Conservation (phyloP, 169 alveolate genomes). For the Plasmodium relictum region DNA sequence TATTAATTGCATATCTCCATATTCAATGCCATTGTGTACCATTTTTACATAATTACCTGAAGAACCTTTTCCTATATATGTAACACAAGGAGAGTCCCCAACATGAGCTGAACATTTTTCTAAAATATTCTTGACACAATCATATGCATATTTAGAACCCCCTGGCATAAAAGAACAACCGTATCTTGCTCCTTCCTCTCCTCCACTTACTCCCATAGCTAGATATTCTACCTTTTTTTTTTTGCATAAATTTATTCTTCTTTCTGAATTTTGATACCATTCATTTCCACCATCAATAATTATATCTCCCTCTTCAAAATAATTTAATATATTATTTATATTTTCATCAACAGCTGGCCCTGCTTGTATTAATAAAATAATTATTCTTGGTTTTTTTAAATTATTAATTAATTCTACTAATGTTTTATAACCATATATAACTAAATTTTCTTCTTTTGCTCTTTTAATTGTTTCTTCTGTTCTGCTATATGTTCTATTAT, state of each 20-base stretch:
- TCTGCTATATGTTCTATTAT: slow-evolving; percentile 79
- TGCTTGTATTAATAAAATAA: slow-evolving; percentile 86
- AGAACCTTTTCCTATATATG: slow-evolving; percentile 88
- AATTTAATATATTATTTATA: slow-evolving; percentile 74
- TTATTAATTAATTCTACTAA: slow-evolving; percentile 81
- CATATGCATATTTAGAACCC: slow-evolving; percentile 85
- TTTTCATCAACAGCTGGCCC: slow-evolving; percentile 84
- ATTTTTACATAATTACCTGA: slow-evolving; percentile 91
- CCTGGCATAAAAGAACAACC: slow-evolving; percentile 92
- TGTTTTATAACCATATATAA: slow-evolving; percentile 67
- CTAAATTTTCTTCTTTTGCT: slow-evolving; percentile 78
- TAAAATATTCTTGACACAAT: slow-evolving; percentile 78
- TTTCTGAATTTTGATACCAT: slow-evolving; percentile 88
- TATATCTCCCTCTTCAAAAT: slow-evolving; percentile 82
- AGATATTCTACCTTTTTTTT: slow-evolving; percentile 78
- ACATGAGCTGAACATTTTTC: slow-evolving; percentile 81
- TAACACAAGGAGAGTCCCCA: slow-evolving; percentile 73
- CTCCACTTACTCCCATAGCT: slow-evolving; percentile 92
- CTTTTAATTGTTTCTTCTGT: slow-evolving; percentile 74
- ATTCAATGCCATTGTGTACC: slow-evolving; percentile 92
- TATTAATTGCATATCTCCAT: slow-evolving; percentile 89
- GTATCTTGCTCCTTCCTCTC: slow-evolving; percentile 89
- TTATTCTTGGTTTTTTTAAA: slow-evolving; percentile 84
- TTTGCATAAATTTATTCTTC: slow-evolving; percentile 72
- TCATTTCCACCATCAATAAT: slow-evolving; percentile 91